phyloP scores from a whole-genome alignment of 1,284 basidiomycete genomes.

The Fomitopsis palustris region DNA sequence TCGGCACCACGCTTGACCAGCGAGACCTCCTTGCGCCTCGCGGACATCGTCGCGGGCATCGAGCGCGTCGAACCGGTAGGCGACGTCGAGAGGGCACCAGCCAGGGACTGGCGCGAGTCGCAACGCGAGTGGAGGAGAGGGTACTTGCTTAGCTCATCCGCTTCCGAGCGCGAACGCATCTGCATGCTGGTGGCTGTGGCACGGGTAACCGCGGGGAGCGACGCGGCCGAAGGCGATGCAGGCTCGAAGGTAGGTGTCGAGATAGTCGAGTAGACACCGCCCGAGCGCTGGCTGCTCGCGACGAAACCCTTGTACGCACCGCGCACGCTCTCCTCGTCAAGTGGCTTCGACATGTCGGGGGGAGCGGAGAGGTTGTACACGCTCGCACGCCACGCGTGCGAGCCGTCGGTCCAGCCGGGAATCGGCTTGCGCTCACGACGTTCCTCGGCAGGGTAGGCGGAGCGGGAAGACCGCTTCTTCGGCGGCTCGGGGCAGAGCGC shows the following conservation, averaged over 20 bases:
- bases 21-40: slow-evolving; percentile 38
- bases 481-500: slow-evolving; percentile 41
- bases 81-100: slow-evolving; percentile 26
- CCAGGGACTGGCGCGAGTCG: slow-evolving; percentile 44
- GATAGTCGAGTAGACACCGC: slow-evolving; percentile 47
- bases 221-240: slow-evolving; percentile 16
- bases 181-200: slow-evolving; percentile 13
- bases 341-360: slow-evolving; percentile 22
- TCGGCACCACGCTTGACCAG: slow-evolving; percentile 54
- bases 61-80: slow-evolving; percentile 29
- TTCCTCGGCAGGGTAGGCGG: slow-evolving; percentile 9
- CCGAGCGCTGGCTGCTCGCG: slow-evolving; percentile 44
- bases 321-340: slow-evolving; percentile 21
- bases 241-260: slow-evolving; percentile 25
- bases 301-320: slow-evolving; percentile 42
- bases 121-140: slow-evolving; percentile 48
- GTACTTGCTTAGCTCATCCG: slow-evolving; percentile 50
- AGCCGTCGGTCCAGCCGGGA: slow-evolving; percentile 69
- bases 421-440: slow-evolving; percentile 36
- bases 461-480: slow-evolving; percentile 22
- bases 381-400: slow-evolving; percentile 57
- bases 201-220: slow-evolving; percentile 12
- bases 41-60: slow-evolving; percentile 17
- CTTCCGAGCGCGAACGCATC: slow-evolving; percentile 21
- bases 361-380: slow-evolving; percentile 47